Evolutionary conservation across 148 eudicot species (phyloP), one percentile per base, ranked within the genome.

Genomic region (Camellia sinensis): DNA sequence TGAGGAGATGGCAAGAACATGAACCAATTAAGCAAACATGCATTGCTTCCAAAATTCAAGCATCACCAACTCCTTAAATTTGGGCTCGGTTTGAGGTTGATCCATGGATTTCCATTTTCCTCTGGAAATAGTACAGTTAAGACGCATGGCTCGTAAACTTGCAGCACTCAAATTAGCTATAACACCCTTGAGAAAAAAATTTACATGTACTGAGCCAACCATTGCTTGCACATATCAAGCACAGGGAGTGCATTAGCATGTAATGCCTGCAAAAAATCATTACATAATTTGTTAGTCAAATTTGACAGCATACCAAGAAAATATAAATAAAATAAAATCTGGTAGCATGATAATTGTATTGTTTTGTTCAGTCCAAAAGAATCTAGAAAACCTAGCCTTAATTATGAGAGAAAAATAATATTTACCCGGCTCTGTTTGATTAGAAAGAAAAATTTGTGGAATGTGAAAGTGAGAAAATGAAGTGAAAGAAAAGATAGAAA

Each of bases 221-320:
- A 96, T 66, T 93, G 98, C 83, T 93, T 96, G 91, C 99, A 96
- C 98, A 91, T 86, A 82, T 96, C 99, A 73, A 96, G 99, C 85
- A 96, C 99, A 10, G 99, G 98, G 45, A 92, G 95, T 50, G 99
- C 98, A 86, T 96, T 96, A 3, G 98, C 97, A 90, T 96, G 99
- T 78, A 96, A 84, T 74, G 99, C 99, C 99, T 95, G 93, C 87
- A 81, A 19, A 59, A 66, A 14, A 48, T 75, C 22, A 65, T 22
- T 18, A 18, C 53, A 57, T 46, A 11, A 80, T 46, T 41, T 72
- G 61, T 37, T n/a, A 54, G 63, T n/a, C 18, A 15, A 41, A 50
- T 59, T 21, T 17, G 14, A 15, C 19, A 67, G 76, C 63, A 40
- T 9, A 79, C 21, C 21, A 64, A 11, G 22, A 62, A 71, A 21